These are phyloP conservation scores for Lycium barbarum DNA, from an alignment of 257 asterid species.

Conservation along the genomic window DNA sequence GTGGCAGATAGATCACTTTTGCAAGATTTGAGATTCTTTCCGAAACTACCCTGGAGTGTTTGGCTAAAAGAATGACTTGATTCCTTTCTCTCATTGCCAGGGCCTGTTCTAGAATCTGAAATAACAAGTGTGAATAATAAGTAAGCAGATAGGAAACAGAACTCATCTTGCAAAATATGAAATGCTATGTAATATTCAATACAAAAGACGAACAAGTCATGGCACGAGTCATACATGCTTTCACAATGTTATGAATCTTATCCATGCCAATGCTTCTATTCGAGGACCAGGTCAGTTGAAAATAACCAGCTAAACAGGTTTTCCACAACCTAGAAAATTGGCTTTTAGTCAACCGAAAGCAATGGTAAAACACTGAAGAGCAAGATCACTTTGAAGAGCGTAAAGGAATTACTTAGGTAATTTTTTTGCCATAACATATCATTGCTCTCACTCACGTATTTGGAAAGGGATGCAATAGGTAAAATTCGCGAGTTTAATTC, in stretches of 20 bases:
- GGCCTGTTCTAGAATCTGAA: slow-evolving; percentile 48
- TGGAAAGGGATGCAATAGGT: not conserved
- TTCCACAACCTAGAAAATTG: not conserved
- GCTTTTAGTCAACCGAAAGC: not conserved
- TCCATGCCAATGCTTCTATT: not conserved
- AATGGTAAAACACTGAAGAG: not conserved
- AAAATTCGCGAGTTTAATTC: not conserved
- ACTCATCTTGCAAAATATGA: slow-evolving; percentile 2
- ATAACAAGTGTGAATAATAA: not conserved
- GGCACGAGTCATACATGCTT: not conserved
- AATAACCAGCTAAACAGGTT: not conserved
- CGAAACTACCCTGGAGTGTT: slow-evolving; percentile 27
- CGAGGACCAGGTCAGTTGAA: not conserved
- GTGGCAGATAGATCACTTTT: slow-evolving; percentile 43
- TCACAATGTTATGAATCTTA: not conserved
- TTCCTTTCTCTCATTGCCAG: slow-evolving; percentile 37
- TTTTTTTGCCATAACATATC: not conserved
- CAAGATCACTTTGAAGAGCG: slow-evolving; percentile 17
- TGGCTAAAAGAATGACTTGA: slow-evolving; percentile 33
- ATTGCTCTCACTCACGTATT: not conserved
- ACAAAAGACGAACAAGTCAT: not conserved
- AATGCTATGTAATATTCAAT: not conserved
- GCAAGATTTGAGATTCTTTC: slow-evolving; percentile 28
- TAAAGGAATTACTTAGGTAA: not conserved
- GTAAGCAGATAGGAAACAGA: slow-evolving; percentile 16